Evolutionary conservation across 257 asterid species (phyloP).

Genomic region (Anisodus tanguticus): DNA sequence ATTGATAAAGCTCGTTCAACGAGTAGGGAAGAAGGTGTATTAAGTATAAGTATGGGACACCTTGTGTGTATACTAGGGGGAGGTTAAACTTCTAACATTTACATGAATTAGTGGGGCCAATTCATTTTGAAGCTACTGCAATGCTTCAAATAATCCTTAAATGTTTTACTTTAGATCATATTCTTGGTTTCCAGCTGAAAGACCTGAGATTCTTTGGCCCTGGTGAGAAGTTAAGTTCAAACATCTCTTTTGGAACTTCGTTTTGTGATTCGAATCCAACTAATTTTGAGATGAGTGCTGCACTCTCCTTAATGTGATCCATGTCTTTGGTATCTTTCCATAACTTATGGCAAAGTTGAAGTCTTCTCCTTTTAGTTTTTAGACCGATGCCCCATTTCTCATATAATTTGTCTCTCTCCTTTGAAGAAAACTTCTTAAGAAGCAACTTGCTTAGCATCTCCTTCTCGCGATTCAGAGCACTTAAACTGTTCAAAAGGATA

Average conservation of each 20-base stretch:
- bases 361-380: conserved; percentile 74
- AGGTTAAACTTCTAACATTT: conserved; percentile 5
- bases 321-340: conserved; percentile 70
- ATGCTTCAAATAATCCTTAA: conserved; percentile 26
- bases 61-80: conserved; percentile 15
- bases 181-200: conserved; percentile 63
- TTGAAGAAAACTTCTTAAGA: conserved; percentile 59
- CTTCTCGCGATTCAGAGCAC: conserved; percentile 64
- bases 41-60: conserved; percentile 9
- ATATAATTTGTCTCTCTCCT: conserved; percentile 69
- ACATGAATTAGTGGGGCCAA: background rate
- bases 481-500: conserved; percentile 46
- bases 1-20: background rate
- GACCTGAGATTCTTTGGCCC: conserved; percentile 46
- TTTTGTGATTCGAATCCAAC: conserved; percentile 65
- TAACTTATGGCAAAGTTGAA: conserved; percentile 57
- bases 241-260: conserved; percentile 68
- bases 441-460: conserved; percentile 67
- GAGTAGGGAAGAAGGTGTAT: background rate
- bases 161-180: background rate
- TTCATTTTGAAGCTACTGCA: conserved; percentile 26
- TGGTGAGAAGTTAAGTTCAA: conserved; percentile 77
- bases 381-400: conserved; percentile 70
- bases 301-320: conserved; percentile 77
- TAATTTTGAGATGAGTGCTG: conserved; percentile 67